These are phyloP conservation scores for Dactylellina drechsleri DNA, from an alignment of 2,329 filamentous ascomycete genomes.

Conservation along the genomic window DNA sequence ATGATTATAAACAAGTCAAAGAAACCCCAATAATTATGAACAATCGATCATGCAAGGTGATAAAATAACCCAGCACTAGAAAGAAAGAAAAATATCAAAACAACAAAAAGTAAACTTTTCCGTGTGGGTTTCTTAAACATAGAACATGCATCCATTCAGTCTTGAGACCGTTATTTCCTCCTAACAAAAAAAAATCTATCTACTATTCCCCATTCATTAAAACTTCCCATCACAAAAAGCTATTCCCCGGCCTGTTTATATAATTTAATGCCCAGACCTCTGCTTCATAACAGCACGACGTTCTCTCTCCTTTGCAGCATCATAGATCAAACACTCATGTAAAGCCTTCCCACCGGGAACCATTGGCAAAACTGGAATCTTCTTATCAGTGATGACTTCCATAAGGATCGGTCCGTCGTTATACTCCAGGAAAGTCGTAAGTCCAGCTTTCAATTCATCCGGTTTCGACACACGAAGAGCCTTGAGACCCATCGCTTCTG, in stretches of 20 bases:
- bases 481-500: slow-evolving; percentile 89
- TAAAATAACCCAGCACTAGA: neutral
- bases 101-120: neutral
- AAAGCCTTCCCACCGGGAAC: slow-evolving; percentile 86
- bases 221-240: slow-evolving; percentile 3
- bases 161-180: too few species aligned
- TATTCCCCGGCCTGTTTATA: slow-evolving; percentile 1
- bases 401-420: slow-evolving; percentile 90
- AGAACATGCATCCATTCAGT: too few species aligned
- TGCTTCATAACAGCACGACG: slow-evolving; percentile 55
- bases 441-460: slow-evolving; percentile 77
- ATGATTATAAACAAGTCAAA: neutral
- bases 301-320: slow-evolving; percentile 70
- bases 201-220: too few species aligned
- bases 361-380: slow-evolving; percentile 97
- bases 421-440: slow-evolving; percentile 84
- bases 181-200: too few species aligned
- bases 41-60: slow-evolving; percentile 1
- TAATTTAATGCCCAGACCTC: slow-evolving; percentile 37
- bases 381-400: slow-evolving; percentile 89
- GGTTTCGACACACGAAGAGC: slow-evolving; percentile 77
- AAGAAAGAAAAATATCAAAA: neutral
- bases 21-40: slow-evolving; percentile 11
- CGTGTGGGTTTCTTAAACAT: too few species aligned
- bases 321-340: slow-evolving; percentile 92